A percentile compares a stretch with the other conserved stretches of the same genome.
These are phyloP conservation scores for Epithele typhae DNA, from an alignment of 768 basidiomycete species.

Conservation along the genomic window DNA sequence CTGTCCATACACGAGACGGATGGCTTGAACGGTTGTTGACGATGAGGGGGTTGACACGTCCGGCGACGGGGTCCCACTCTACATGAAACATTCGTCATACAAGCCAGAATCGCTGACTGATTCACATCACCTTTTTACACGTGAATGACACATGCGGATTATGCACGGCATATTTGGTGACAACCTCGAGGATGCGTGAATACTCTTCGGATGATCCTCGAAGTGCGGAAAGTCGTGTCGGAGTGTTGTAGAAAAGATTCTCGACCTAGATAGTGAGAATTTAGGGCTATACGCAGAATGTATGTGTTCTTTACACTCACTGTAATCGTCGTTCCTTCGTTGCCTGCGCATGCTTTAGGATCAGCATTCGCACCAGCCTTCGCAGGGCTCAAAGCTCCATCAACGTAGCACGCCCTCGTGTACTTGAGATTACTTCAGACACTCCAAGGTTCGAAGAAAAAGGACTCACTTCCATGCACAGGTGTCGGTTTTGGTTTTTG, in stretches of 20 bases:
- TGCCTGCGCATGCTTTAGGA: slow-evolving; percentile 89
- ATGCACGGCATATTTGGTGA: slow-evolving; percentile 92
- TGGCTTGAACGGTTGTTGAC: slow-evolving; percentile 62
- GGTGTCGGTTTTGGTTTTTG: slow-evolving; percentile 76
- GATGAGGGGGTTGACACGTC: slow-evolving; percentile 78
- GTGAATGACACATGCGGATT: slow-evolving; percentile 85
- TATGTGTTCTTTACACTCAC: slow-evolving; percentile 37
- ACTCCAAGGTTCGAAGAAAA: not conserved
- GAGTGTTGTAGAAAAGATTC: slow-evolving; percentile 92
- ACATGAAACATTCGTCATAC: no score
- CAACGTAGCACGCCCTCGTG: slow-evolving; percentile 72
- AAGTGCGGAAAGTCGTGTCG: slow-evolving; percentile 80
- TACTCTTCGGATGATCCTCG: slow-evolving; percentile 89
- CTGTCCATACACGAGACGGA: slow-evolving; percentile 78
- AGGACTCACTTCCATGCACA: slow-evolving; percentile 90
- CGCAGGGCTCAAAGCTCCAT: slow-evolving; percentile 66
- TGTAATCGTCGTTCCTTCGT: slow-evolving; percentile 87
- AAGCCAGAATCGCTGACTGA: no score
- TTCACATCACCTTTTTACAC: slow-evolving; percentile 95
- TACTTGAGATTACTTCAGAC: not conserved
- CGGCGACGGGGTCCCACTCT: slow-evolving; percentile 72
- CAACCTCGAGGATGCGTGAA: slow-evolving; percentile 82
- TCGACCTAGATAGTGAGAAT: slow-evolving; percentile 59
- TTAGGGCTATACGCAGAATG: not conserved
- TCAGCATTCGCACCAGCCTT: slow-evolving; percentile 71